Evolutionary conservation across 371 early-diverging fungal genomes (phyloP).

Genomic region (Cokeromyces recurvatus): DNA sequence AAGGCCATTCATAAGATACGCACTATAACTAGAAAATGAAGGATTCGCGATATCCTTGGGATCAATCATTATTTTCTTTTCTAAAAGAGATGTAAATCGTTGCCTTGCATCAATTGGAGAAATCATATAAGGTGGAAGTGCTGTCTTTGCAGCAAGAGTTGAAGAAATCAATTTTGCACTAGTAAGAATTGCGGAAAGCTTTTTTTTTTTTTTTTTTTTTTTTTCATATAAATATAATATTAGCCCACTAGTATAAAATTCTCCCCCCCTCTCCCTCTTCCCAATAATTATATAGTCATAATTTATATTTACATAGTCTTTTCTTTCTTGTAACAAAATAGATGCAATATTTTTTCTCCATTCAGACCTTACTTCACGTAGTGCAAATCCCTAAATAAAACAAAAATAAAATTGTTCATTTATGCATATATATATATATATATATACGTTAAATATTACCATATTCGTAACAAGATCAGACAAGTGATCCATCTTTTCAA

Average conservation of each 20-base stretch:
- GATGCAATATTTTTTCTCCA: conserved; percentile 23
- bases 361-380: conserved; percentile 9
- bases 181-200: conserved; percentile 40
- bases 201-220: background rate
- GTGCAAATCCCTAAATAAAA: conserved; percentile 6
- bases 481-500: conserved; percentile 40
- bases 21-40: conserved; percentile 26
- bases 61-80: conserved; percentile 19
- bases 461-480: conserved; percentile 33
- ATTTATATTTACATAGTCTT: conserved; percentile 38
- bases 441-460: conserved; percentile 23
- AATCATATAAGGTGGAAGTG: conserved; percentile 39
- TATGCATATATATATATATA: background rate
- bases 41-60: conserved; percentile 21
- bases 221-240: background rate
- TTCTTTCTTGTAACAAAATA: conserved; percentile 25
- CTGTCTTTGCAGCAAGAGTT: conserved; percentile 31
- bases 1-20: conserved; percentile 31
- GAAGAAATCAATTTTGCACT: conserved; percentile 36
- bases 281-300: no score
- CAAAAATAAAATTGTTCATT: background rate
- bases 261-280: no score
- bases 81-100: conserved; percentile 17
- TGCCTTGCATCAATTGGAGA: conserved; percentile 26
- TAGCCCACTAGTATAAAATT: no score